Evolutionary conservation across 2,329 filamentous ascomycete species (phyloP).

Genomic region (Rutstroemia sp.): DNA sequence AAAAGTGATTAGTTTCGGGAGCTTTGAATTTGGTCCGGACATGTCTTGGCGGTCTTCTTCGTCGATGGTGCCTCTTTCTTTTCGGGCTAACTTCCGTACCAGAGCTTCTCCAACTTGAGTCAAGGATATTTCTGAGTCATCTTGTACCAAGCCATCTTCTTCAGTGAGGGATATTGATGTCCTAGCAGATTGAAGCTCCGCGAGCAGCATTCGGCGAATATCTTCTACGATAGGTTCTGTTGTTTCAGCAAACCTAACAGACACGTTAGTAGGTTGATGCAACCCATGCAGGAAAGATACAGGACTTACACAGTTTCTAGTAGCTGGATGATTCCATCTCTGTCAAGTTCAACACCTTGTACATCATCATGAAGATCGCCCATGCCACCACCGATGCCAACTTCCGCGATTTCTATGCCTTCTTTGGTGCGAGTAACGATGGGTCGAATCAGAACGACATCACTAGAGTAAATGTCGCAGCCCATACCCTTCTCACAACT

Average conservation of each 20-base stretch:
- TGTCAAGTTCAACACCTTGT: neutral
- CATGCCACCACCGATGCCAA: conserved; percentile 71
- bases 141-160: neutral
- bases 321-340: neutral
- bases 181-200: conserved; percentile 17
- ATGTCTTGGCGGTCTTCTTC: neutral
- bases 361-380: conserved; percentile 53
- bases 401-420: conserved; percentile 60
- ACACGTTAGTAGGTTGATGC: neutral
- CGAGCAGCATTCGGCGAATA: conserved; percentile 20
- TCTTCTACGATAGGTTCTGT: conserved; percentile 31
- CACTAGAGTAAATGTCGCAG: conserved; percentile 41
- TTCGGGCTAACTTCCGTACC: conserved; percentile 12
- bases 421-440: conserved; percentile 58
- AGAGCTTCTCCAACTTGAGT: conserved; percentile 22
- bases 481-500: conserved; percentile 73
- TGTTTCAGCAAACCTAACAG: conserved; percentile 18
- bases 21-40: neutral
- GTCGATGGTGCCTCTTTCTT: neutral
- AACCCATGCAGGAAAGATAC: neutral
- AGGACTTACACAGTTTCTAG: neutral
- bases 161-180: conserved; percentile 19
- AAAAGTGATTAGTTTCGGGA: conserved; percentile 45
- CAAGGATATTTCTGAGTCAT: conserved; percentile 14
- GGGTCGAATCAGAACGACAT: conserved; percentile 69